Base-by-base conservation (phyloP, 495 filamentous ascomycete species). In the Tricharina praecox region DNA sequence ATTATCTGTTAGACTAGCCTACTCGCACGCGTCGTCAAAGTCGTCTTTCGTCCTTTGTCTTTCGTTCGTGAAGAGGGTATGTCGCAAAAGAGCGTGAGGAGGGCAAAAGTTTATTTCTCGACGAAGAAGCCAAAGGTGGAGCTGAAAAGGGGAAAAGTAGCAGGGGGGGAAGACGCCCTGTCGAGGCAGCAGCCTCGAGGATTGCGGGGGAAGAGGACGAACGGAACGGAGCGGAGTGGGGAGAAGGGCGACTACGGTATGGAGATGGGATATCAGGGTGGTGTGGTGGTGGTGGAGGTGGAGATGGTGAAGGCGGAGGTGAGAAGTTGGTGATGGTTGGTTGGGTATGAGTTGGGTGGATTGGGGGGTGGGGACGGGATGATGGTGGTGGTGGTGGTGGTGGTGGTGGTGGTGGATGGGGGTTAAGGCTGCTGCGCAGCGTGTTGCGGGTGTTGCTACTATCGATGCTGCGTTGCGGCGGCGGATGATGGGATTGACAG, bases 1-100 rank as follows among this genome's bases (percentile, higher is more conserved):
- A 43, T 43, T 9, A 43, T 43, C 18, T 43, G 40, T 43, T 43
- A 43, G 40, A n/a, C 24, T 26, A n/a, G 40, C 18, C 26, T 43
- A 4, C 18, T 43, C 24, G 40, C 40, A 43, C 40, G 40, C 40
- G 40, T 43, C 21, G 21, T n/a, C n/a, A n/a, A n/a, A n/a, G n/a
- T n/a, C n/a, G n/a, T n/a, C n/a, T n/a, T n/a, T n/a, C n/a, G n/a
- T n/a, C n/a, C n/a, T n/a, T n/a, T n/a, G n/a, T n/a, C n/a, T n/a
- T n/a, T n/a, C n/a, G n/a, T n/a, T n/a, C n/a, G n/a, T n/a, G n/a
- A 18, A 40, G 37, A 16, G 1, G 37, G 37, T n/a, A n/a, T 3
- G 18, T 10, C 15, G n/a, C 37, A 40, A 40, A 19, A 10, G 20
- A 32, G 28, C 28, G 28, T 32, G 10, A 18, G 21, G 37, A 10